phyloP scores from a whole-genome alignment of 768 basidiomycete species.

The Pleurotus salmoneostramineus region DNA sequence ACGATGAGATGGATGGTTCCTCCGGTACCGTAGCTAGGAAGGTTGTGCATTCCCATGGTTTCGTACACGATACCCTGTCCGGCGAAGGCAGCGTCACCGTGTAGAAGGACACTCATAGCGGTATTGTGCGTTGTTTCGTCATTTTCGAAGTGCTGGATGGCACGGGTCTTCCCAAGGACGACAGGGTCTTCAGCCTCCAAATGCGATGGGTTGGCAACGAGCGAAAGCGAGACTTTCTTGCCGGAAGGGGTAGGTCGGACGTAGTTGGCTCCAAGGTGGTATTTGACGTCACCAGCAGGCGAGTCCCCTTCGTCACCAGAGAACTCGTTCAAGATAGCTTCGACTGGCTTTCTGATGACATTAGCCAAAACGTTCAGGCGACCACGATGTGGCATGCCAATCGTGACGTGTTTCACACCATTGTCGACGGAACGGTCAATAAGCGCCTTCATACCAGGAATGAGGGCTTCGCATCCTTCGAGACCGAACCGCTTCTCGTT shows the following conservation, averaged over 20 bases:
- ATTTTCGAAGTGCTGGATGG: slow-evolving; percentile 90
- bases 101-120: slow-evolving; percentile 93
- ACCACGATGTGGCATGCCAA: slow-evolving; percentile 99
- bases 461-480: slow-evolving; percentile 95
- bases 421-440: slow-evolving; percentile 97
- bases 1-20: slow-evolving; percentile 98
- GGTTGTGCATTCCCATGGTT: slow-evolving; percentile 96
- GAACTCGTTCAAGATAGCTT: slow-evolving; percentile 98
- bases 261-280: slow-evolving; percentile 98
- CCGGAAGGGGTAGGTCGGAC: slow-evolving; percentile 96
- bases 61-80: slow-evolving; percentile 99
- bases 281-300: slow-evolving; percentile 97
- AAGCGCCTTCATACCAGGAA: slow-evolving; percentile 99
- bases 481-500: slow-evolving; percentile 99
- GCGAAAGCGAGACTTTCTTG: slow-evolving; percentile 94
- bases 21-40: slow-evolving; percentile 94
- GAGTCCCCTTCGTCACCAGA: slow-evolving; percentile 68
- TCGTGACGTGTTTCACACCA: slow-evolving; percentile 93
- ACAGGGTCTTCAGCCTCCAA: slow-evolving; percentile 96
- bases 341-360: slow-evolving; percentile 97
- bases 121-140: slow-evolving; percentile 78
- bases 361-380: slow-evolving; percentile 97
- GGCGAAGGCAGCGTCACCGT: slow-evolving; percentile 98
- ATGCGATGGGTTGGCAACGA: slow-evolving; percentile 98
- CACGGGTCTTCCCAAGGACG: slow-evolving; percentile 98